Evolutionary conservation across 78 protist genomes (phyloP), one percentile per base, ranked within the genome.

Genomic region (Dictyostelium brefeldianum): DNA sequence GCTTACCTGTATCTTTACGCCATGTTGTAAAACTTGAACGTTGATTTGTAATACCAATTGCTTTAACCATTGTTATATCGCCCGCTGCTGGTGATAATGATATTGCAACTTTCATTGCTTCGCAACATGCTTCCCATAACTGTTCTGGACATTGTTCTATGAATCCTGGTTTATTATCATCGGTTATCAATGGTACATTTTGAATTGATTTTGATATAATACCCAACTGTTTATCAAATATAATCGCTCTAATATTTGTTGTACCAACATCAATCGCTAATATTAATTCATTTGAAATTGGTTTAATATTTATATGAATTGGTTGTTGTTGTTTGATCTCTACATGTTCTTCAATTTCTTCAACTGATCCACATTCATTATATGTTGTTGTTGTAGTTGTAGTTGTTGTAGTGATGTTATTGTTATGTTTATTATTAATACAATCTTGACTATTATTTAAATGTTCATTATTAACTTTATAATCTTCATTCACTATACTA

Each of bases 261-360:
- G 93, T 87, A 10, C 93, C 93, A 17, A 87, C 93, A 87, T 87
- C 93, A n/a, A 87, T 78, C 15, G 93, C 57, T 36, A 87, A 77
- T 48, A 87, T 77, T 25, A 31, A 87, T 10, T 77, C 80, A 29
- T 29, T 46, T 17, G 25, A 17, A 74, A 62, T 22, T 11, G 70
- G 70, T 62, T 36, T 36, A 36, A 36, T 36, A 36, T 36, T 15
- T 15, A 54, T 36, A 36, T 36, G 43, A 36, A 36, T 36, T 36
- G 43, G 43, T 67, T 67, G 75, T 67, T 67, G 75, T n/a, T n/a
- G 75, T 12, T 67, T 14, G 14, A 54, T 12, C 1, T 54, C 20
- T 54, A 54, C 62, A 18, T 36, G 43, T 36, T 36, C 43, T 8
- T 71, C 29, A 7, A 51, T 1, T 36, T 36, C 43, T 8, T 71